Evolutionary conservation across 495 filamentous ascomycete species (phyloP).

Genomic region (Bacidia rubella): DNA sequence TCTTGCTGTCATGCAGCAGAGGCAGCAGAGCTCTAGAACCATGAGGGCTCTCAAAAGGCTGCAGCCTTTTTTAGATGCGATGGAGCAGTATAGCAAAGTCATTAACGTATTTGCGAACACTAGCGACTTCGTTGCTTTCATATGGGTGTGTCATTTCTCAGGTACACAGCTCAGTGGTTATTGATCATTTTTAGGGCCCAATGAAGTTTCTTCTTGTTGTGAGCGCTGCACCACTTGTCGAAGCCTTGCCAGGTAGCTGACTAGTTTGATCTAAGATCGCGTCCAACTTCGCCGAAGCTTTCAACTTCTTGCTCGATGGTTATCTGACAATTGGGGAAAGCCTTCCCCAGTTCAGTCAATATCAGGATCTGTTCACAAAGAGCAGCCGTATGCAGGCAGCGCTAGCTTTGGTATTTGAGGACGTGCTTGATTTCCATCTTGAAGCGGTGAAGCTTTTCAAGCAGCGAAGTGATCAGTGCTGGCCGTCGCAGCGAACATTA

Average conservation of each 20-base stretch:
- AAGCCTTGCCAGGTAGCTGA: background rate
- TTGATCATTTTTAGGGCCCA: background rate
- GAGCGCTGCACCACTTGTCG: background rate
- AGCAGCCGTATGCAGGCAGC: slow-evolving; percentile 19
- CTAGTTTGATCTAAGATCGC: background rate
- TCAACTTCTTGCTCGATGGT: background rate
- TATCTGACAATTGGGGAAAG: background rate
- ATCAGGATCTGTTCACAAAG: slow-evolving; percentile 21
- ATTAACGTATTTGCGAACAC: slow-evolving; percentile 28
- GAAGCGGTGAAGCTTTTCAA: slow-evolving; percentile 23
- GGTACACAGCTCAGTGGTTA: background rate
- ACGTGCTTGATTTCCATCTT: slow-evolving; percentile 33
- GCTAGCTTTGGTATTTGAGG: slow-evolving; percentile 29
- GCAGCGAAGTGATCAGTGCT: background rate
- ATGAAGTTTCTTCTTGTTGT: background rate
- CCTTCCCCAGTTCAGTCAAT: slow-evolving; percentile 7
- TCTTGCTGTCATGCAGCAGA: background rate
- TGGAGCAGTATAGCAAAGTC: slow-evolving; percentile 27
- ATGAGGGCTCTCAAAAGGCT: slow-evolving; percentile 27
- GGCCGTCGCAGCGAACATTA: background rate
- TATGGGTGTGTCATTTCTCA: slow-evolving; percentile 22
- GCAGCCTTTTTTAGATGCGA: slow-evolving; percentile 27
- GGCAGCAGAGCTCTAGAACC: background rate
- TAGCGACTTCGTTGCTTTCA: slow-evolving; percentile 23
- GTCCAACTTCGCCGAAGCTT: background rate